A percentile compares a stretch with the other conserved stretches of the same genome.
These are phyloP conservation scores for Melanogaster broomeanus DNA, from an alignment of 768 basidiomycete species.

Conservation along the genomic window DNA sequence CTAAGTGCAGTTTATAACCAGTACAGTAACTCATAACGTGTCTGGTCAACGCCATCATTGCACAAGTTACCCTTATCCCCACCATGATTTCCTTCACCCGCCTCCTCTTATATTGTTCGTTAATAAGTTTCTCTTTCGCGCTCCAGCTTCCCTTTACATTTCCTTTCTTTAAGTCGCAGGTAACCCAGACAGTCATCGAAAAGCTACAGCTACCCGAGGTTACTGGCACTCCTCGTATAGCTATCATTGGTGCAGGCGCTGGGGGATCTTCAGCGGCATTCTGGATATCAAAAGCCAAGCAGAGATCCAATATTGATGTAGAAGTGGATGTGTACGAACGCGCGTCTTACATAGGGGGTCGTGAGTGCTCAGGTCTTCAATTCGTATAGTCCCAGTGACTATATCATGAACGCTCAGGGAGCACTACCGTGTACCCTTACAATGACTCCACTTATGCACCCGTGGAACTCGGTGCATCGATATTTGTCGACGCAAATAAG, in stretches of 20 bases:
- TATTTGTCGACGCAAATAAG: slow-evolving; percentile 79
- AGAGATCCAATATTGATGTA: slow-evolving; percentile 65
- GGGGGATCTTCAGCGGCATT: slow-evolving; percentile 82
- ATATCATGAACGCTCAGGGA: slow-evolving; percentile 49
- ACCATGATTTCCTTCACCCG: slow-evolving; percentile 17
- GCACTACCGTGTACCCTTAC: slow-evolving; percentile 77
- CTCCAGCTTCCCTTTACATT: slow-evolving; percentile 56
- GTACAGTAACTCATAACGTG: too few species aligned
- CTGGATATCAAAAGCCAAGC: slow-evolving; percentile 80
- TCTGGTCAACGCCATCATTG: neutral
- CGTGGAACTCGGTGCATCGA: slow-evolving; percentile 85
- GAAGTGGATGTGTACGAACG: slow-evolving; percentile 87
- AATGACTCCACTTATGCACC: slow-evolving; percentile 54
- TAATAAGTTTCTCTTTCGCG: slow-evolving; percentile 27
- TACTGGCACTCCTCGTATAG: slow-evolving; percentile 65
- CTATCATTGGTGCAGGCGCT: slow-evolving; percentile 90
- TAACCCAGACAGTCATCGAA: slow-evolving; percentile 22
- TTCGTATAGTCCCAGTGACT: slow-evolving; percentile 1
- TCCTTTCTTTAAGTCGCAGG: slow-evolving; percentile 54
- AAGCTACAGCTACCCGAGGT: slow-evolving; percentile 20
- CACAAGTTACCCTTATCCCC: neutral
- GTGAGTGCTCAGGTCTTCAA: slow-evolving; percentile 50
- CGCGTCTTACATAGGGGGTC: slow-evolving; percentile 75
- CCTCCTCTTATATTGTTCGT: slow-evolving; percentile 18
- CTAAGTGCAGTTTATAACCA: neutral